Base-by-base conservation (phyloP, 2,329 filamentous ascomycete genomes). In the Colletotrichum tanaceti region DNA sequence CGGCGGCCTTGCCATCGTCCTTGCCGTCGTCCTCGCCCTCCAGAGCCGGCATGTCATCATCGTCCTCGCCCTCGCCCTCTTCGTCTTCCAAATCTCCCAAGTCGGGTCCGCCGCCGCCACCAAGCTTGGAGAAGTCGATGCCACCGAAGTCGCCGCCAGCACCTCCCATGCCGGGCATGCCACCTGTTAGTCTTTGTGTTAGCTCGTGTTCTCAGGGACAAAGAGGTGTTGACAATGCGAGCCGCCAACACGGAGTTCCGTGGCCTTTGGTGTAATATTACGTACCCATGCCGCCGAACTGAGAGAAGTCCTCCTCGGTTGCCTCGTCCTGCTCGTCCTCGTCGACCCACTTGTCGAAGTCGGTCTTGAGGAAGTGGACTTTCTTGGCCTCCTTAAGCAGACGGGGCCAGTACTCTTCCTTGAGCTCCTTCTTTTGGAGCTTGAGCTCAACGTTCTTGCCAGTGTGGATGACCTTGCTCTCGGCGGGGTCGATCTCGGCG, bases 261-360 rank as follows among this genome's bases (percentile, higher is more conserved):
- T 63, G 58, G 47, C 38, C 20, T 14, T 22, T 18, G 20, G 62
- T 61, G 44, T 41, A 24, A 18, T 39, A 54, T 9, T 61, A 86
- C 85, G 77, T 79, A 85, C 87, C 86, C 88, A 89, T 92, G 72
- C 88, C 88, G 67, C 86, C 88, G 74, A 88, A 90, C 78, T 89
- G 85, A 72, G 87, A 88, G 74, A 90, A 82, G 80, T 97, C 94
- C 65, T 97, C 94, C 73, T 97, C 93, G 57, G 89, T 85, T 70
- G 88, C 91, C 82, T 93, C 94, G 78, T 98, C 92, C 85, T 99
- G 96, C 88, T 99, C 96, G 79, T 99, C 94, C 89, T 98, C 93
- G 75, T 98, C 94, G 76, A 97, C 93, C 94, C 94, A 98, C 91
- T 97, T 98, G 86, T 98, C 94, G 76, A 99, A 99, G 84, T 99